phyloP scores from a whole-genome alignment of 352 stramenopile genomes.

The Globisporangium spinosum region DNA sequence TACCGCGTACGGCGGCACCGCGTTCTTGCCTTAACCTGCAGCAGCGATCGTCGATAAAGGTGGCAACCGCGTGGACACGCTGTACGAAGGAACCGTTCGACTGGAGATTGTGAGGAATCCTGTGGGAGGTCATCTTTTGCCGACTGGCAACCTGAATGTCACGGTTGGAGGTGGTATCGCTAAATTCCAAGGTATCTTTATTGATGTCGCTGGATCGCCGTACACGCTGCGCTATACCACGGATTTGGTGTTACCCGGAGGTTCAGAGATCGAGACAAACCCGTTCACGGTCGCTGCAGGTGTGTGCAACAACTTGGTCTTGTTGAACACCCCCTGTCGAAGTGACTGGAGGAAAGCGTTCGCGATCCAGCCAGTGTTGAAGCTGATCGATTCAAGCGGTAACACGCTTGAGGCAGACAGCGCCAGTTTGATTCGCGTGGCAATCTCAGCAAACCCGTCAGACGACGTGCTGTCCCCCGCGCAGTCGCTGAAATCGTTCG shows the following conservation, averaged over 20 bases:
- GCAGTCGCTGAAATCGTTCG: constrained; percentile 33
- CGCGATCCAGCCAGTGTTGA: constrained; percentile 67
- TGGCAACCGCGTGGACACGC: constrained; percentile 52
- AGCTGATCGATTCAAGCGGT: constrained; percentile 67
- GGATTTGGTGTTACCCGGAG: constrained; percentile 47
- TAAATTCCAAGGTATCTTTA: constrained; percentile 61
- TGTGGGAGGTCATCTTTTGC: constrained; percentile 44
- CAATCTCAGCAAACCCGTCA: constrained; percentile 74
- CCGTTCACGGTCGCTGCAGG: constrained; percentile 72
- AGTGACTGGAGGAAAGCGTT: constrained; percentile 69
- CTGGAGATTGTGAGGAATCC: constrained; percentile 74
- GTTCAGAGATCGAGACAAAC: constrained; percentile 59
- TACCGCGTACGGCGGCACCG: constrained; percentile 70
- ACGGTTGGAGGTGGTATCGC: constrained; percentile 50
- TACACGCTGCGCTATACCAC: constrained; percentile 75
- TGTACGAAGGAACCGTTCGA: constrained; percentile 48
- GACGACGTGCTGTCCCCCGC: constrained; percentile 40
- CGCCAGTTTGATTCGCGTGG: constrained; percentile 55
- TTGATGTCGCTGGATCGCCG: constrained; percentile 72
- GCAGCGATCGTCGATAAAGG: constrained; percentile 76
- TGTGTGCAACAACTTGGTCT: constrained; percentile 43
- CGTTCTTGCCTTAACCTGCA: constrained; percentile 74
- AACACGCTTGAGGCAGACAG: constrained; percentile 66
- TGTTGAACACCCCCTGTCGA: constrained; percentile 34
- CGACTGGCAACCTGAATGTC: constrained; percentile 39